Conservation (phyloP, 495 filamentous ascomycete genomes). For the Entonaema liquescens region DNA sequence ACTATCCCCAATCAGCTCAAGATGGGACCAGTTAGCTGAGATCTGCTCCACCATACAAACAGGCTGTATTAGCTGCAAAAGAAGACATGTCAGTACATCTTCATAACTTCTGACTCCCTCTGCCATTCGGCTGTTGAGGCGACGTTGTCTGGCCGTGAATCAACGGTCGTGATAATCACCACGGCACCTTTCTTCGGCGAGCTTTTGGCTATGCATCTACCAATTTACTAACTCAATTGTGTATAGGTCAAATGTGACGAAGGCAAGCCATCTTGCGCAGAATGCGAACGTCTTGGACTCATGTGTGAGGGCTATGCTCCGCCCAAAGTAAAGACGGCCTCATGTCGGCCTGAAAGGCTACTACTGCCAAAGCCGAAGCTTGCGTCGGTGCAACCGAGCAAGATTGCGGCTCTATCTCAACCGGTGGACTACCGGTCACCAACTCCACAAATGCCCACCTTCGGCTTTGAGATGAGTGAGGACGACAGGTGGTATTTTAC, state of each 20-base stretch:
- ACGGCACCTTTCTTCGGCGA: not conserved
- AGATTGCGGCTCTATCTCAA: constrained; percentile 6
- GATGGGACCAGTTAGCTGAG: constrained; percentile 21
- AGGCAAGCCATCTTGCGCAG: constrained; percentile 39
- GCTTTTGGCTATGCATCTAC: not conserved
- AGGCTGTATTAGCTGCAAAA: constrained; percentile 43
- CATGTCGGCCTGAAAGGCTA: constrained; percentile 28
- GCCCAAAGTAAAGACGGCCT: constrained; percentile 25
- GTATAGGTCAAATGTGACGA: constrained; percentile 44
- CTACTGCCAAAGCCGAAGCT: constrained; percentile 41
- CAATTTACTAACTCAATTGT: constrained; percentile 19
- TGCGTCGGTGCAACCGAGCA: constrained; percentile 3
- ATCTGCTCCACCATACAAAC: not conserved
- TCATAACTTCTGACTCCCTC: not conserved
- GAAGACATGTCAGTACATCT: constrained; percentile 40
- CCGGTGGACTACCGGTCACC: constrained; percentile 6
- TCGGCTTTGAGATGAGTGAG: constrained; percentile 35
- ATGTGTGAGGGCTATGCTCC: constrained; percentile 42
- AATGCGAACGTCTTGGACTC: constrained; percentile 41
- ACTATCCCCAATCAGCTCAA: not conserved
- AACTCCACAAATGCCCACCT: constrained; percentile 16
- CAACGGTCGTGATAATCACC: not conserved
- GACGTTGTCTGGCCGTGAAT: not conserved
- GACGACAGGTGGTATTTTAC: constrained; percentile 42
- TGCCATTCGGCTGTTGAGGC: not conserved